phyloP scores from a whole-genome alignment of 164 flowering plant genomes.

The Brasenia schreberi region DNA sequence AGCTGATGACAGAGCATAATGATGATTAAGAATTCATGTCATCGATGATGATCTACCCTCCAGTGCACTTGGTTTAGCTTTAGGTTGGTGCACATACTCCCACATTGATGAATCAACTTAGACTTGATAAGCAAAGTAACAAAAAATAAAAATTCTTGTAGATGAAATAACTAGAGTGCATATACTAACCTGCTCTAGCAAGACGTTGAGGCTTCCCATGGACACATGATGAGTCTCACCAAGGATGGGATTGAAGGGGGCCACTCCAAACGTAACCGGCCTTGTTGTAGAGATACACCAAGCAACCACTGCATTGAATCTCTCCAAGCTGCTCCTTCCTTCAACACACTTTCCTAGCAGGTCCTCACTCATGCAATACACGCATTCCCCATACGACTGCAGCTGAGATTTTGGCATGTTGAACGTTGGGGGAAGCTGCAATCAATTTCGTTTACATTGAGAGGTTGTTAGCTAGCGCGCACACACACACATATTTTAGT shows the following conservation, averaged over 20 bases:
- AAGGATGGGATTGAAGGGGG: slow-evolving; percentile 80
- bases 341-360: slow-evolving; percentile 36
- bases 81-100: no score
- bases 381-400: slow-evolving; percentile 64
- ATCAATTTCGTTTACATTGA: background rate
- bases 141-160: no score
- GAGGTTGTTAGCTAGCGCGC: no score
- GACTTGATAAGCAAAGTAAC: no score
- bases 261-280: slow-evolving; percentile 50
- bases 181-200: slow-evolving; percentile 64
- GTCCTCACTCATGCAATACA: slow-evolving; percentile 39
- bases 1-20: no score
- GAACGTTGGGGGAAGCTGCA: slow-evolving; percentile 65
- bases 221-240: slow-evolving; percentile 96
- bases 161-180: no score
- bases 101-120: no score
- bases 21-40: no score
- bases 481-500: no score
- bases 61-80: no score
- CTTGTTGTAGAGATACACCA: slow-evolving; percentile 71
- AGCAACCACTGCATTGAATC: slow-evolving; percentile 49
- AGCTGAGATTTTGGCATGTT: slow-evolving; percentile 86
- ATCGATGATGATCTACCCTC: no score
- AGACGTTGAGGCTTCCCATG: slow-evolving; percentile 44
- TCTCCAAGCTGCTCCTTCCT: slow-evolving; percentile 27